phyloP scores from a whole-genome alignment of 2,329 filamentous ascomycete genomes.

The Neurospora sp. region DNA sequence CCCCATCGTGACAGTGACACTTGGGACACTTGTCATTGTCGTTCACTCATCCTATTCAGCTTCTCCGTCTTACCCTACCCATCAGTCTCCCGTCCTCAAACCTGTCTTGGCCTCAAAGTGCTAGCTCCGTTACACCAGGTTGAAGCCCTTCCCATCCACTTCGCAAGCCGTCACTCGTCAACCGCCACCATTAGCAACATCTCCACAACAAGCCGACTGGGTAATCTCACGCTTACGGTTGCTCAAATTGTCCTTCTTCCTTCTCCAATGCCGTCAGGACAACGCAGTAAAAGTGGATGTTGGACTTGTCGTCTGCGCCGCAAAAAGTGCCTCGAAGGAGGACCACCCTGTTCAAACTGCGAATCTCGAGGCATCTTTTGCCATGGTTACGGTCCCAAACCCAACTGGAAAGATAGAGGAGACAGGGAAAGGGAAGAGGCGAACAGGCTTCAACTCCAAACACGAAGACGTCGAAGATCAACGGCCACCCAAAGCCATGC shows the following conservation, averaged over 20 bases:
- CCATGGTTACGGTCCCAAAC: slow-evolving; percentile 2
- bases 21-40: not conserved
- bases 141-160: not conserved
- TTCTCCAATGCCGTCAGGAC: not conserved
- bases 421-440: slow-evolving; percentile 2
- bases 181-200: not conserved
- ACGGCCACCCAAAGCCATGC: not conserved
- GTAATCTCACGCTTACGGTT: not conserved
- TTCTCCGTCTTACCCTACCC: not conserved
- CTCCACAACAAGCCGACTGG: not conserved
- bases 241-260: not conserved
- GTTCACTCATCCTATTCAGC: not conserved
- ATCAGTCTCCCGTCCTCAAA: not conserved
- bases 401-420: slow-evolving; percentile 1
- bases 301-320: slow-evolving; percentile 3
- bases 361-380: slow-evolving; percentile 1
- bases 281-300: slow-evolving; percentile 4
- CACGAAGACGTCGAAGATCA: slow-evolving; percentile 1
- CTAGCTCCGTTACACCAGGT: not conserved
- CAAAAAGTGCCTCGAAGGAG: slow-evolving; percentile 3
- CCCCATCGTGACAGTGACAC: not conserved
- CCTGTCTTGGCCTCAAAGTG: not conserved
- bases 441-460: not conserved
- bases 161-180: not conserved
- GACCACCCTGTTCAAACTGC: not conserved